Conservation (phyloP, 2,329 filamentous ascomycete species). For the Anthostomella pinea region DNA sequence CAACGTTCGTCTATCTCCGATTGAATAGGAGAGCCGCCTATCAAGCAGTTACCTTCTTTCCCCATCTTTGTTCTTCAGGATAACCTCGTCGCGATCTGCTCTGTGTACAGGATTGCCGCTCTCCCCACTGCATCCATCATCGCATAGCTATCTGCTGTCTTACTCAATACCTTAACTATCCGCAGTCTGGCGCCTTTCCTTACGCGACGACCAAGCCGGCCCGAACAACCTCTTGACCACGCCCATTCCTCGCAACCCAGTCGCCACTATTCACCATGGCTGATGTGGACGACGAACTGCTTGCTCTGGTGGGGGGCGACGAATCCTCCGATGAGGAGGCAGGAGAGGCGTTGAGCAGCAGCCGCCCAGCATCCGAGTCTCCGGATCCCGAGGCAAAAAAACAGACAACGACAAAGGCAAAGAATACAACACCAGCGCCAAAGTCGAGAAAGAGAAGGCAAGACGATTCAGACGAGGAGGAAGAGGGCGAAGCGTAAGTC, state of each 20-base stretch:
- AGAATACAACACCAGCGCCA: slow-evolving; percentile 38
- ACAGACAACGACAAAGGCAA: slow-evolving; percentile 35
- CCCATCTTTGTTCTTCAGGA: not conserved
- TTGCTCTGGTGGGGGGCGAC: slow-evolving; percentile 84
- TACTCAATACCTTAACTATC: too few relatives aligned
- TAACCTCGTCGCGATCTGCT: too few relatives aligned
- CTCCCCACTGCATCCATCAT: too few relatives aligned
- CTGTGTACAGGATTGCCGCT: too few relatives aligned
- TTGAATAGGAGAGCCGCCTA: too few relatives aligned
- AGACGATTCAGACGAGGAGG: slow-evolving; percentile 69
- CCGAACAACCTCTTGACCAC: slow-evolving; percentile 1
- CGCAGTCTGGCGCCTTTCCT: too few relatives aligned
- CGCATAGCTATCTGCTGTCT: too few relatives aligned
- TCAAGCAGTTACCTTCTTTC: not conserved
- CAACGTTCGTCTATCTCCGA: too few relatives aligned
- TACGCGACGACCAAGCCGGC: too few relatives aligned
- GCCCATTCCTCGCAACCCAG: slow-evolving; percentile 1
- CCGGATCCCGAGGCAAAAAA: slow-evolving; percentile 34
- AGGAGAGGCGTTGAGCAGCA: slow-evolving; percentile 49
- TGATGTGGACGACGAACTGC: slow-evolving; percentile 88
- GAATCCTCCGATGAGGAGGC: slow-evolving; percentile 57
- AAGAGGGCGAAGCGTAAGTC: slow-evolving; percentile 80
- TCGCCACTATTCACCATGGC: slow-evolving; percentile 58
- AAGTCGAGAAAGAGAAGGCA: slow-evolving; percentile 51
- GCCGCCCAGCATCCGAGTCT: slow-evolving; percentile 55